Base-by-base conservation (phyloP, 164 flowering plant genomes). In the Stephania japonica region DNA sequence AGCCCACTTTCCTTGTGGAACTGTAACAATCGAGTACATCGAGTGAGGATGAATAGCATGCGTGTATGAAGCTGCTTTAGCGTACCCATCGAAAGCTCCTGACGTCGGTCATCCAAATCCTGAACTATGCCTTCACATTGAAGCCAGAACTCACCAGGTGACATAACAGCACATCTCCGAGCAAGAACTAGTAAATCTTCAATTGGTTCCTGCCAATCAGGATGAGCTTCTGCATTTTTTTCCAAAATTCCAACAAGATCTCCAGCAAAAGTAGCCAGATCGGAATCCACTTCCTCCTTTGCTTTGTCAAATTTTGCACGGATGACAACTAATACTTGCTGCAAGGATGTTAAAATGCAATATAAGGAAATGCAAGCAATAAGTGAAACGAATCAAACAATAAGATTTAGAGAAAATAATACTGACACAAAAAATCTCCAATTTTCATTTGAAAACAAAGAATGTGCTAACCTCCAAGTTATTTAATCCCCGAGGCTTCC, bases 41-140 rank as follows among this genome's bases (percentile, higher is more conserved):
- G 83, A 9, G 99, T 96, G 23, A 96, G 93, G 69, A 96, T 96
- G 86, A 96, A 96, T 81, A 96, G 98, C 96, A 96, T 96, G 41
- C 94, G 89, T 18, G 99, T 96, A 76, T 96, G 94, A 70, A 96
- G 97, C 86, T 93, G 91, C 86, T 96, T 96, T 74, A 93, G 83
- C 75, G 76, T 85, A 73, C 99, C 98, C 83, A 90, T 88, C 6
- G 97, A 93, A 65, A 92, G 89, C 74, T 96, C 99, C 79, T 96
- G 99, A 32, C 99, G 97, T 70, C 88, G 85, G 80, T 96, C 99
- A 84, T 96, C 99, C 80, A 96, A 81, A 49, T 93, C 98, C 80
- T 96, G 99, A 80, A 96, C 99, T 74, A 96, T 96, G 75, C 98
- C 87, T 83, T 96, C 99, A 85, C 99, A 96, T 78, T 93, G 98